Evolutionary conservation across 108 stramenopile genomes (phyloP), one percentile per base, ranked within the genome.

Genomic region (Epithemia pelagica): DNA sequence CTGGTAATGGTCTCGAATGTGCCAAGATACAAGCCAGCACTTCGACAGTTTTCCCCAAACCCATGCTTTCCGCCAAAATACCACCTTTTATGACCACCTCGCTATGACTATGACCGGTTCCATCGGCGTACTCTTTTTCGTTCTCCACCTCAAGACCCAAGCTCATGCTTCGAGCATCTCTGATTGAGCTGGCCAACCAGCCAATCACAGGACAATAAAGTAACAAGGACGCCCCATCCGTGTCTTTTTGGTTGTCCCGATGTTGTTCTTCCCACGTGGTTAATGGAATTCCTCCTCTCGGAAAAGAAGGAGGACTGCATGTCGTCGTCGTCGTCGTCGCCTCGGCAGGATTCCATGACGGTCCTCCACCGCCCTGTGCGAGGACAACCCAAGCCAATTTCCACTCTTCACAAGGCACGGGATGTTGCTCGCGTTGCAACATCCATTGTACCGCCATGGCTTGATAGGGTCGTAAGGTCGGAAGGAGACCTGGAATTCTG

Each of bases 361-460:
- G n/a, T n/a, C n/a, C n/a, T n/a, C n/a, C n/a, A n/a, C 58, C 58
- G 23, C 15, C 19, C 20, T 15, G 22, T 23, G 55, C 30, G 19
- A 82, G 55, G 2, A 78, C 80, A 22, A 71, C 52, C 87, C 87
- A 88, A 15, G 67, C 63, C 37, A 85, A 31, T 66, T 85, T 72
- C 87, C 87, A 88, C 63, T 82, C 81, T 18, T 54, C 7, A 37
- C 53, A 59, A 30, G 21, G 26, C 2, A 23, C 66, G 28, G 20
- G 27, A 27, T 52, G 24, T 0, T 55, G 30, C 66, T 90, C 89
- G 57, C 84, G 71, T 62, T 74, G 30, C 25, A 90, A 53, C 89
- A 90, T 90, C 89, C 89, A 90, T 24, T 79, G 67, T 3, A 90
- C 89, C 37, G 86, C 85, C 20, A 72, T 72, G 33, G 70, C 69